A percentile compares a stretch with the other conserved stretches of the same genome.
Conservation (phyloP, 306 rosid species). For the Delonix regia region DNA sequence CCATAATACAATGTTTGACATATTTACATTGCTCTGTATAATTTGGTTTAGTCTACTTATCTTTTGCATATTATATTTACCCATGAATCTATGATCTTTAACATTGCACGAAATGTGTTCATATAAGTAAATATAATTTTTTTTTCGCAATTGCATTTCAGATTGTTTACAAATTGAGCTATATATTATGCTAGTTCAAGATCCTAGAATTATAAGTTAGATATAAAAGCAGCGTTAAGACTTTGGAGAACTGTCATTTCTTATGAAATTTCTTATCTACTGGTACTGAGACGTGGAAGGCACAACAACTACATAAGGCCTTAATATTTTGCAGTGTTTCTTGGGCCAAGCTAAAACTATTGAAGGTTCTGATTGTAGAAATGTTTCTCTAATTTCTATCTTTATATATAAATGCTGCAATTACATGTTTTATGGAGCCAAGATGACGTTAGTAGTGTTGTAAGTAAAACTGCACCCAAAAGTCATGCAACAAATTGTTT, state of each 20-base stretch:
- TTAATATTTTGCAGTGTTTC: neutral
- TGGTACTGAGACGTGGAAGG: neutral
- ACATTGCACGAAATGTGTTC: too few relatives aligned
- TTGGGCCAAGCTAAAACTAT: neutral
- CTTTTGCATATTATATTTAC: too few relatives aligned
- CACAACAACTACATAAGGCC: neutral
- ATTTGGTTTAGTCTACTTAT: too few relatives aligned
- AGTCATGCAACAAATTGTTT: neutral
- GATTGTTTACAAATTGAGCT: too few relatives aligned
- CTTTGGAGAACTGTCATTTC: neutral
- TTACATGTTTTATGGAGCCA: neutral
- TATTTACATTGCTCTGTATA: too few relatives aligned
- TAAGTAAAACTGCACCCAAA: neutral
- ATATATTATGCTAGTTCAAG: neutral
- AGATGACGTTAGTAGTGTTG: neutral
- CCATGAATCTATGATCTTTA: too few relatives aligned
- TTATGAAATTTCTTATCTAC: neutral
- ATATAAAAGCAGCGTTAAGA: neutral
- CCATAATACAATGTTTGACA: too few relatives aligned
- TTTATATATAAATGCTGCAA: neutral
- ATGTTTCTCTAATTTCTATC: neutral
- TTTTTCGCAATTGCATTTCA: too few relatives aligned
- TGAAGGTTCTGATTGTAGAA: slow-evolving; percentile 23
- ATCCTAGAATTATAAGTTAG: neutral
- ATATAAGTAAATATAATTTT: too few relatives aligned